Base-by-base conservation (phyloP, 2,329 filamentous ascomycete species). In the Chalara sp. region DNA sequence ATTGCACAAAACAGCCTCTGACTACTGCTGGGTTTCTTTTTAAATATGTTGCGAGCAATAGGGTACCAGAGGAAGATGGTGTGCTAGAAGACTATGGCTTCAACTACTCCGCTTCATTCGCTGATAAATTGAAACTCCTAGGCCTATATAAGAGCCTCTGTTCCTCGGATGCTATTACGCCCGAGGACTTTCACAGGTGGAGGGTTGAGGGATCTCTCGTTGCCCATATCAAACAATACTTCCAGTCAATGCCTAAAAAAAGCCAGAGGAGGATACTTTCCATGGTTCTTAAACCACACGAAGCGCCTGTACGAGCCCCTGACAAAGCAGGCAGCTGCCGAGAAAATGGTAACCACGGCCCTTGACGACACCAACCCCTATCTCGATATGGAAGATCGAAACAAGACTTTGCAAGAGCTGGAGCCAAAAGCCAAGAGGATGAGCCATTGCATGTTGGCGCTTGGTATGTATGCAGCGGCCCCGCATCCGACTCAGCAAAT, bases 61-160 rank as follows among this genome's bases (percentile, higher is more conserved):
- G 51, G 11, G 51, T 65, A 41, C 60, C 61, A 47, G 8, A 50
- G 35, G 62, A 65, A 28, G 55, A 59, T 46, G 59, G 61, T 33
- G 59, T 64, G 37, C 56, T 63, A 5, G 47, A 61, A 55, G 60
- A 64, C 49, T 65, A 63, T 47, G 57, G 63, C 10, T 65, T 65
- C 46, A 60, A 60, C 41, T 53, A 62, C 44, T 40, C 60, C 13
- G 21, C 51, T 30, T 52, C 44, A 39, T 43, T 8, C 31, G 31
- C 5, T 3, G 56, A 63, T 35, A 11, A 39, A 12, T 41, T 44
- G 28, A 46, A 59, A 8, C 60, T 64, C 45, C 33, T 63, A 1
- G 61, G 62, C 7, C 12, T 65, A 4, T 65, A 64, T 48, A n/a
- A 42, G 53, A 59, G 59, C 37, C 46, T 64, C 10, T 55, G 40